These are phyloP conservation scores for Eustoma russellianum DNA, from an alignment of 257 asterid genomes.

Conservation along the genomic window DNA sequence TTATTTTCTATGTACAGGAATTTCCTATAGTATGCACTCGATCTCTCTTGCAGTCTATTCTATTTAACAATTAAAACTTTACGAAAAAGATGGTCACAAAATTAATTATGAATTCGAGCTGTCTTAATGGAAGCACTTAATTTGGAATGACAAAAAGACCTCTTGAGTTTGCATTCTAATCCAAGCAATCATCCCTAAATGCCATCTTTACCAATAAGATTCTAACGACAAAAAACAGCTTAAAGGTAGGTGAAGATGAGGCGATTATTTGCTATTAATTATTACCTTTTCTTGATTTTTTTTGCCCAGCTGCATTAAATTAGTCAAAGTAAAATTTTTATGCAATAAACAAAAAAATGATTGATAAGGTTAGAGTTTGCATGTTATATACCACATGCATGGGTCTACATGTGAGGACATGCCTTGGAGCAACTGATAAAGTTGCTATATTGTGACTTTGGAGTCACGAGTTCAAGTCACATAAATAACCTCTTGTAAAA, in stretches of 20 bases:
- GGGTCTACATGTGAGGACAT: too few species aligned
- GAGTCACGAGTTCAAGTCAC: too few species aligned
- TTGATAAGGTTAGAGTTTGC: too few species aligned
- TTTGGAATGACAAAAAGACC: background rate
- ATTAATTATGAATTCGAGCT: too few species aligned
- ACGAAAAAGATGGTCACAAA: too few species aligned
- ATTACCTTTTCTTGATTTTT: slow-evolving; percentile 12
- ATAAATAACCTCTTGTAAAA: too few species aligned
- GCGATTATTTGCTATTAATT: slow-evolving; percentile 13
- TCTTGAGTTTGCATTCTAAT: slow-evolving; percentile 10
- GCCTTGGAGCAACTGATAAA: too few species aligned
- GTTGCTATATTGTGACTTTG: too few species aligned
- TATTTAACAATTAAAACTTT: slow-evolving; percentile 1
- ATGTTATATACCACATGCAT: too few species aligned
- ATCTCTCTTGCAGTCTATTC: background rate
- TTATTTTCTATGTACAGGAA: slow-evolving; percentile 4
- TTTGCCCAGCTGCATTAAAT: slow-evolving; percentile 19
- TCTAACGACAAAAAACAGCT: slow-evolving; percentile 11
- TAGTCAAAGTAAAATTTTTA: slow-evolving; percentile 18
- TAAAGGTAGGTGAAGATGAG: slow-evolving; percentile 7
- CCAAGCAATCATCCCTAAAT: slow-evolving; percentile 6
- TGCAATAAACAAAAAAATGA: too few species aligned
- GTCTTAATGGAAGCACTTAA: too few species aligned
- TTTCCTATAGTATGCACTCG: background rate
- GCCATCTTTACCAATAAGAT: slow-evolving; percentile 12